phyloP scores from a whole-genome alignment of 2,329 filamentous ascomycete species.

The Cadophora luteo-olivacea region DNA sequence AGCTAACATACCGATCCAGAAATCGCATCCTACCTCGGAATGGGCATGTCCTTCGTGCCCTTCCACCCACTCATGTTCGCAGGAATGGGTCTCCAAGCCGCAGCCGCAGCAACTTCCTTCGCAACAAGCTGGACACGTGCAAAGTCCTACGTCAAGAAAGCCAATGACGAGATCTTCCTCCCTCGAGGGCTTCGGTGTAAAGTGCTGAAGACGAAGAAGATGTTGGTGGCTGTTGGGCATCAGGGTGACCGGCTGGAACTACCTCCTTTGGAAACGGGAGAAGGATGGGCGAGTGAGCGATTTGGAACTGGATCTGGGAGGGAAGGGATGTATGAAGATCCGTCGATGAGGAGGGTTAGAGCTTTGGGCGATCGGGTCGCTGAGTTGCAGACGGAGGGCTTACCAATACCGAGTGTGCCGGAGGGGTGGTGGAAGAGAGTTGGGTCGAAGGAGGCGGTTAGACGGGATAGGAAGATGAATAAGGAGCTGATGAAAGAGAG shows the following conservation, averaged over 20 bases:
- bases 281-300: not conserved
- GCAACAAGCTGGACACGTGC: not conserved
- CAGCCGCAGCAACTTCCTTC: not conserved
- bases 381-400: not conserved
- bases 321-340: not conserved
- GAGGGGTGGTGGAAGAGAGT: not conserved
- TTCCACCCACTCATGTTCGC: not conserved
- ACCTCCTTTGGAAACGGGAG: not conserved
- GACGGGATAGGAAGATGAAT: not conserved
- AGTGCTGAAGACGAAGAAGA: not conserved
- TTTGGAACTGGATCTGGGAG: not conserved
- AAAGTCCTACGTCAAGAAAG: not conserved
- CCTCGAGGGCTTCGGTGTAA: not conserved
- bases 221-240: not conserved
- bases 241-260: not conserved
- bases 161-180: not conserved
- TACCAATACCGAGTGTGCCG: not conserved
- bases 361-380: not conserved
- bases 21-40: not conserved
- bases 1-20: not conserved
- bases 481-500: not conserved
- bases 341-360: not conserved
- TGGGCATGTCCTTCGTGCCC: not conserved
- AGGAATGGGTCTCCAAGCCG: not conserved
- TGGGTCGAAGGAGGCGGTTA: not conserved